Conservation (phyloP, 208 protist genomes). For the Crithidia acanthocephali region DNA sequence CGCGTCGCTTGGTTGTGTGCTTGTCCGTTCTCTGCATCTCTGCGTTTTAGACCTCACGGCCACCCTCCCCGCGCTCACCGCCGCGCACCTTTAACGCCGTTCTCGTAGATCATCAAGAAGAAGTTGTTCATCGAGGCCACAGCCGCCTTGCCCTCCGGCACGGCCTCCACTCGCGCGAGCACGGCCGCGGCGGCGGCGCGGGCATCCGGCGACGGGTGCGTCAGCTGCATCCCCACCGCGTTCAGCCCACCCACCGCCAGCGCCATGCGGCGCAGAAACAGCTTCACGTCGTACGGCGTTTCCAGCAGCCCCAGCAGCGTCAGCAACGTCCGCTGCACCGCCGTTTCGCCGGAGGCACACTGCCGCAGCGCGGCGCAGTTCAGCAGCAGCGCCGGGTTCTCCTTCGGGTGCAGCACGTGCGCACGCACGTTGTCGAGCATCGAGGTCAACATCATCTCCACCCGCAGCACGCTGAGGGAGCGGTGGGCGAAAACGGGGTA, state of each 20-base stretch:
- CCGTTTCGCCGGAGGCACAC: slow-evolving; percentile 36
- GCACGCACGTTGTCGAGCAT: slow-evolving; percentile 41
- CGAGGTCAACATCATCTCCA: slow-evolving; percentile 43
- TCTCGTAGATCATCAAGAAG: slow-evolving; percentile 67
- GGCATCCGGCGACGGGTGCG: slow-evolving; percentile 44
- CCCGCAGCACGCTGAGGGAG: slow-evolving; percentile 28
- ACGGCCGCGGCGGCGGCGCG: slow-evolving; percentile 45
- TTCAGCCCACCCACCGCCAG: slow-evolving; percentile 63
- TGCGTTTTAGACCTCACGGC: background rate
- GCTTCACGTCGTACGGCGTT: slow-evolving; percentile 40
- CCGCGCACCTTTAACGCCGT: slow-evolving; percentile 14
- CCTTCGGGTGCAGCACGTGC: slow-evolving; percentile 41
- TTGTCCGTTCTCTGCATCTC: background rate
- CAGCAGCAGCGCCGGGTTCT: slow-evolving; percentile 50
- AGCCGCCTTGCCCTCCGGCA: slow-evolving; percentile 54
- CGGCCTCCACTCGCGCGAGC: slow-evolving; percentile 48
- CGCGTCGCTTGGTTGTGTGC: too few species aligned
- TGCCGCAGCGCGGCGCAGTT: slow-evolving; percentile 56
- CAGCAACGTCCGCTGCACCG: slow-evolving; percentile 49
- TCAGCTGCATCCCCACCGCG: slow-evolving; percentile 68
- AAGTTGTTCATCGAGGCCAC: slow-evolving; percentile 77
- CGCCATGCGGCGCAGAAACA: slow-evolving; percentile 77
- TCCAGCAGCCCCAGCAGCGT: slow-evolving; percentile 44
- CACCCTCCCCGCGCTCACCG: background rate
- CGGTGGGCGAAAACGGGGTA: slow-evolving; percentile 41